Base-by-base conservation (phyloP, 257 asterid species). In the Nicotiana otophora region DNA sequence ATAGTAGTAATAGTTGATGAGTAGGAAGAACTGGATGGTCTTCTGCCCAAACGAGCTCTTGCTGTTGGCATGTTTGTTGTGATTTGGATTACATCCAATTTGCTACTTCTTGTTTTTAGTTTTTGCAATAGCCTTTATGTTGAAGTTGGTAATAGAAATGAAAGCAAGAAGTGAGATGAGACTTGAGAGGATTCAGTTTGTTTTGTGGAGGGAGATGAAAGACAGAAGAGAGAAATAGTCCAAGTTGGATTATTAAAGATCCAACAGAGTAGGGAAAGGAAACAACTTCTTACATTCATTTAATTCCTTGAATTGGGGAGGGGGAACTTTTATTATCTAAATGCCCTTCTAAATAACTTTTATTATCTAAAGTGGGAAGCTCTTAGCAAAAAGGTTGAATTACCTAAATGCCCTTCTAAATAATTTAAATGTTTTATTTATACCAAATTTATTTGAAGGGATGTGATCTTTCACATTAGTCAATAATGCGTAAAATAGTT, bases 241-340 rank as follows among this genome's bases (percentile, higher is more conserved):
- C 78, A 74, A 82, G 75, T 33, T 82, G 81, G 87, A 86, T 70
- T 62, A 83, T 82, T 84, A 82, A 74, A 88, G 97, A 92, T 94
- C 97, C 98, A 87, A 12, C 58, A 64, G 91, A 92, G 94, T 93
- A 89, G 98, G 97, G 86, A 74, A 51, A 91, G 91, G 95, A 84
- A 84, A 77, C 64, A 75, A 75, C 63, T 7, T 26, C 9, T 51
- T 51, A 28, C 80, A 15, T 62, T 75, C 46, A 28, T 28, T 51
- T 48, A 69, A 69, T 31, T 68, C 60, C 60, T 42, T 42, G 3
- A 20, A 70, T 16, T 3, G 78, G 20, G 31, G 26, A 42, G 30
- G 53, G 9, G 60, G 51, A 68, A n/a, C 28, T 70, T 9, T 72
- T 72, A 42, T 72, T 67, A 11, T 20, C 42, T 20, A 20, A 1